Conservation (phyloP, 805 yeast species). For the Hanseniaspora clermontiae region DNA sequence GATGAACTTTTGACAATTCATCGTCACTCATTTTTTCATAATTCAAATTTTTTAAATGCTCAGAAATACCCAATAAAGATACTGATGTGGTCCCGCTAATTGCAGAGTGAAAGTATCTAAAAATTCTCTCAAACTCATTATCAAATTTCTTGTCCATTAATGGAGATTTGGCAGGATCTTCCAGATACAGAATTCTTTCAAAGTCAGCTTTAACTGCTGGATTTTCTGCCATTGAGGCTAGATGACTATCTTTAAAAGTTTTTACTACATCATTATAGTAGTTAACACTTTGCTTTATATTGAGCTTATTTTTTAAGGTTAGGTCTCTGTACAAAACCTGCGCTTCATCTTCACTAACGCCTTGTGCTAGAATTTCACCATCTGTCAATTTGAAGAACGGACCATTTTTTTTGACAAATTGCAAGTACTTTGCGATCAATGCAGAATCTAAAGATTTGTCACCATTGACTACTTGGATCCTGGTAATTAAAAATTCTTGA, state of each 20-base stretch:
- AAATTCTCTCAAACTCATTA: constrained; percentile 10
- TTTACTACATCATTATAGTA: neutral
- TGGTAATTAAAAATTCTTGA: neutral
- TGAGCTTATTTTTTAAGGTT: neutral
- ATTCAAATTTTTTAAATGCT: neutral
- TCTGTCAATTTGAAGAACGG: neutral
- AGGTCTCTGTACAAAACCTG: neutral
- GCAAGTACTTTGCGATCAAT: neutral
- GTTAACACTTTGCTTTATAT: neutral
- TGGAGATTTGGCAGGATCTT: neutral
- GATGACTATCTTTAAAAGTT: neutral
- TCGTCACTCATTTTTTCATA: neutral
- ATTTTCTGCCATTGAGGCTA: neutral
- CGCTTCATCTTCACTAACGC: constrained; percentile 2
- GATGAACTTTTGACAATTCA: neutral
- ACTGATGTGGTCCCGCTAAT: neutral
- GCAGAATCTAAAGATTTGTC: neutral
- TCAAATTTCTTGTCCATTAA: constrained; percentile 1
- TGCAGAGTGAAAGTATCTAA: neutral
- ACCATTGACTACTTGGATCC: neutral
- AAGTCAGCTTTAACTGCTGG: constrained; percentile 5
- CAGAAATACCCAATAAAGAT: neutral
- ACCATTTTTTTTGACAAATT: neutral
- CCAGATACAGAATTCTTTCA: neutral
- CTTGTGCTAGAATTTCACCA: neutral